phyloP scores from a whole-genome alignment of 139 green algal genomes.

The Chlamydomonas schloesseri region DNA sequence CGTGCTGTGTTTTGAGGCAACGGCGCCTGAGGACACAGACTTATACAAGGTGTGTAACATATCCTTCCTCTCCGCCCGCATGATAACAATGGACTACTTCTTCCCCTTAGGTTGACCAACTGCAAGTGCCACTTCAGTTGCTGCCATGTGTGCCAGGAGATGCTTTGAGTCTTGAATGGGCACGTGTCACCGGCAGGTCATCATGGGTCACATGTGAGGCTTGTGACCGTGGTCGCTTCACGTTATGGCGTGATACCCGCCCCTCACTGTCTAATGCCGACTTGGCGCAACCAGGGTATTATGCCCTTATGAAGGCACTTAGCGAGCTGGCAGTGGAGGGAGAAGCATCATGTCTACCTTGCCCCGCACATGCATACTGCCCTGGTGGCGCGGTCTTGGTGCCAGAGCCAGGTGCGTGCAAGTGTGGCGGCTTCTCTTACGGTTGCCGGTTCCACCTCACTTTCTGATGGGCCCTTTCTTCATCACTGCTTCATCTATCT shows the following conservation, averaged over 20 bases:
- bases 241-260: not conserved
- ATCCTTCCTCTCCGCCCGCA: no score
- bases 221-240: not conserved
- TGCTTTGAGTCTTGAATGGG: not conserved
- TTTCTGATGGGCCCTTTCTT: no score
- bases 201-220: not conserved
- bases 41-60: not conserved
- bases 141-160: not conserved
- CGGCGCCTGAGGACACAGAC: not conserved
- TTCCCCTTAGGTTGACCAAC: not conserved
- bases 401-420: not conserved
- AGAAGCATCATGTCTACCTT: not conserved
- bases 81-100: no score
- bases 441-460: no score
- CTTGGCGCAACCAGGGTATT: not conserved
- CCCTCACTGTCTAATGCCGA: not conserved
- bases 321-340: not conserved
- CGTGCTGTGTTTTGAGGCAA: not conserved
- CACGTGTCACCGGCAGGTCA: not conserved
- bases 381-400: not conserved
- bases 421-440: no score
- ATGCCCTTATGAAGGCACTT: not conserved
- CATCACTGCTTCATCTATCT: no score
- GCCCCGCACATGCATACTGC: not conserved
- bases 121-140: not conserved